Percentiles rank a stretch among this genome's conserved stretches.
Conservation (phyloP, 2,329 filamentous ascomycete genomes). For the Hymenoscyphus albidus region DNA sequence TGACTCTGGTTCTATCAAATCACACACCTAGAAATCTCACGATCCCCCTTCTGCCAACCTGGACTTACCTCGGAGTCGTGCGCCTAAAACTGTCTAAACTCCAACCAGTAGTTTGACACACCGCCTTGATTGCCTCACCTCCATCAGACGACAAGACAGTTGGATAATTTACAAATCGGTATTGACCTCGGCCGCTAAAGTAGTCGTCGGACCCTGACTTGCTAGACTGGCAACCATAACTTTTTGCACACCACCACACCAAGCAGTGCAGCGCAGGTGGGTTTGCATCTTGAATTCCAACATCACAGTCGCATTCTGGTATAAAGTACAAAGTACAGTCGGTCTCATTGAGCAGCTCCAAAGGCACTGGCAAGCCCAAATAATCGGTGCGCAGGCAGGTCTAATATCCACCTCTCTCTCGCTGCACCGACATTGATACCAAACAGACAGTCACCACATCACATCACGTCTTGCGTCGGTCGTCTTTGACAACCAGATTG, state of each 20-base stretch:
- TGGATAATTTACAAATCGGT: neutral
- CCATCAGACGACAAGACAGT: too few species aligned
- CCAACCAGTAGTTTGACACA: neutral
- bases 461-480: neutral
- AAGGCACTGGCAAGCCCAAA: too few species aligned
- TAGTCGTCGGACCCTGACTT: neutral
- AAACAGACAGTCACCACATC: neutral
- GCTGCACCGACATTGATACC: neutral
- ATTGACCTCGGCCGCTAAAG: neutral
- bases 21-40: neutral
- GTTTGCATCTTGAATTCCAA: neutral
- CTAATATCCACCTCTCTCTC: neutral
- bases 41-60: neutral
- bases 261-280: too few species aligned
- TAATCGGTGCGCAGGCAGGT: neutral
- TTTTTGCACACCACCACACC: neutral
- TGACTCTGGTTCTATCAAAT: slow-evolving; percentile 2
- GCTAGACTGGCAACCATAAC: neutral
- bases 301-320: neutral
- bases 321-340: too few species aligned
- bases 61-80: slow-evolving; percentile 1
- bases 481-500: neutral
- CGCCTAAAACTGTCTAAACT: neutral
- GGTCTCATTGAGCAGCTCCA: too few species aligned
- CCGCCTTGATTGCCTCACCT: neutral